phyloP scores from a whole-genome alignment of 306 rosid species.

The Lathyrus oleraceus region DNA sequence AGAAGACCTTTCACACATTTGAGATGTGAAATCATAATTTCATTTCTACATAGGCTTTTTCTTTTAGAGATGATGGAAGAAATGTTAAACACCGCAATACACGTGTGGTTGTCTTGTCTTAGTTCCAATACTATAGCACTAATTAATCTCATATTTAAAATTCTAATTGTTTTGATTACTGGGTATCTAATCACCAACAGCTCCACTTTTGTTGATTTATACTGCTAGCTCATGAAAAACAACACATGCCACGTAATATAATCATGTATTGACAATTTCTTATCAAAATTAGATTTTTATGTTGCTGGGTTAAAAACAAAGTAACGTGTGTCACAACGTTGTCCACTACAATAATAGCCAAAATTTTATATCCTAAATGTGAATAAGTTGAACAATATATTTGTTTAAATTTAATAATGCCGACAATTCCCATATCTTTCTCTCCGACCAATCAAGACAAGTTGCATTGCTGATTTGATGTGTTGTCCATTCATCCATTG shows the following conservation, averaged over 20 bases:
- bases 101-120: slow-evolving; percentile 1
- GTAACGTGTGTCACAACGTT: not conserved
- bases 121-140: not conserved
- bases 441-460: slow-evolving; percentile 37
- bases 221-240: not conserved
- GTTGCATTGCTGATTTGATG: not conserved
- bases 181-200: not conserved
- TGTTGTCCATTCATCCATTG: not conserved
- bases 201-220: not conserved
- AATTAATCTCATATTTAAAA: not conserved
- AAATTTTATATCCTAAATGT: slow-evolving; percentile 28
- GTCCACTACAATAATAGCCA: slow-evolving; percentile 1
- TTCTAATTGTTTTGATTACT: not conserved
- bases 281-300: not conserved
- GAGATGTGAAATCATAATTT: not conserved
- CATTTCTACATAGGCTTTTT: not conserved
- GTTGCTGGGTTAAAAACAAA: not conserved
- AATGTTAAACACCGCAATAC: not conserved
- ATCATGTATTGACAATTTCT: not conserved
- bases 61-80: not conserved
- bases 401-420: slow-evolving; percentile 24
- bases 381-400: not conserved
- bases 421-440: slow-evolving; percentile 42
- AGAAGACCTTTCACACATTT: not conserved
- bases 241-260: not conserved